A percentile compares a stretch with the other conserved stretches of the same genome.
Evolutionary conservation across 2,329 filamentous ascomycete species (phyloP).

Genomic region (Xylaria sp.): DNA sequence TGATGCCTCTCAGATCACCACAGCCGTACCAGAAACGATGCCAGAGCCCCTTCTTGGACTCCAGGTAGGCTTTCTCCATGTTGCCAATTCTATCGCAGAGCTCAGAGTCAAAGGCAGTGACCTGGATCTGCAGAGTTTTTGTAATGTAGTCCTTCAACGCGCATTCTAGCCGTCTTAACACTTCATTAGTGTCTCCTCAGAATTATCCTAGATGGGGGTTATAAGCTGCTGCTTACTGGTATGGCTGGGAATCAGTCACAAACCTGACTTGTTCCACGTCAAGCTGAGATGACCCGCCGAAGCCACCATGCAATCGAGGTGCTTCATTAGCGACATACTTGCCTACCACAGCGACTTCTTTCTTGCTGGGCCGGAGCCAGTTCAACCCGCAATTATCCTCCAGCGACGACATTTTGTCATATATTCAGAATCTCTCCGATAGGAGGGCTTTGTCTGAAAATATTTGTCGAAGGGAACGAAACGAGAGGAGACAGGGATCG

Average conservation of each 20-base stretch:
- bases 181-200: not conserved
- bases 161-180: not conserved
- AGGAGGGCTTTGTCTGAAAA: not conserved
- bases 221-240: not conserved
- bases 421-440: not conserved
- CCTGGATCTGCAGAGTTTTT: slow-evolving; percentile 1
- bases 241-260: not conserved
- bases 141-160: not conserved
- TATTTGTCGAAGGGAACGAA: not conserved
- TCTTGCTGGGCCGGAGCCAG: not conserved
- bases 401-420: not conserved
- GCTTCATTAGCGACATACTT: slow-evolving; percentile 1
- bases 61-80: not conserved
- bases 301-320: slow-evolving; percentile 1
- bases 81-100: not conserved
- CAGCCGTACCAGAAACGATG: slow-evolving; percentile 8
- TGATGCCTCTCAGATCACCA: not conserved
- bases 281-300: slow-evolving; percentile 6
- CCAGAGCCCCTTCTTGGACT: not conserved
- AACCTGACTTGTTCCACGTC: slow-evolving; percentile 1
- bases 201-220: not conserved
- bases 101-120: not conserved
- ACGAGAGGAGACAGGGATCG: not conserved
- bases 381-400: not conserved
- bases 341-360: not conserved